Evolutionary conservation across 768 basidiomycete genomes (phyloP).

Genomic region (Xanthoconium purpureum): DNA sequence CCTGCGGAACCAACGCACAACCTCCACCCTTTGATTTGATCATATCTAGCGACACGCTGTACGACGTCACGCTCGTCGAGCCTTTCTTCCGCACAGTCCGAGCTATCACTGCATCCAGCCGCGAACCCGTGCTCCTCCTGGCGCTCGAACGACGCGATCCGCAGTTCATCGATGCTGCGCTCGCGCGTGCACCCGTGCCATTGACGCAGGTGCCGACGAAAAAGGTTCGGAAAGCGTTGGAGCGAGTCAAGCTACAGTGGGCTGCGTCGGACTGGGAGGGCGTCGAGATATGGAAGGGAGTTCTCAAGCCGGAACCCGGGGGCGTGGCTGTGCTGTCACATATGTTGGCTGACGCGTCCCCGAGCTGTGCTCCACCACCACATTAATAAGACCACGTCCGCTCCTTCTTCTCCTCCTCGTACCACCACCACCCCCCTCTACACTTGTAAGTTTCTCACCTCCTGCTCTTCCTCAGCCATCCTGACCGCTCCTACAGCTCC

Average conservation of each 20-base stretch:
- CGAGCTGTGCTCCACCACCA: constrained; percentile 21
- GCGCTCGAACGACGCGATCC: constrained; percentile 79
- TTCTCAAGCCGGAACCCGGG: neutral
- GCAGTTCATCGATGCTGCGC: constrained; percentile 51
- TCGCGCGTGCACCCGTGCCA: constrained; percentile 59
- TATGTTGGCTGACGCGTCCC: constrained; percentile 31
- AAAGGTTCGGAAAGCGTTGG: constrained; percentile 59
- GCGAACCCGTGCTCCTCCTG: constrained; percentile 35
- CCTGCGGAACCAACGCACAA: constrained; percentile 14
- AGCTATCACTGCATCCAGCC: constrained; percentile 38
- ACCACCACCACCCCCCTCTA: neutral
- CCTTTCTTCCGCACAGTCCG: constrained; percentile 72
- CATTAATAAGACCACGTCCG: constrained; percentile 24
- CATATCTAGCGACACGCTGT: constrained; percentile 81
- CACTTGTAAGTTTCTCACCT: neutral
- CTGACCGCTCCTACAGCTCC: constrained; percentile 1
- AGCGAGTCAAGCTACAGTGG: constrained; percentile 59
- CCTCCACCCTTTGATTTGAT: constrained; percentile 71
- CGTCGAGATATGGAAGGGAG: constrained; percentile 69
- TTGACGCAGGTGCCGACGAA: constrained; percentile 55
- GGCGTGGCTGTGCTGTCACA: constrained; percentile 22
- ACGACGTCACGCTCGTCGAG: constrained; percentile 53
- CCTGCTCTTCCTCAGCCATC: neutral
- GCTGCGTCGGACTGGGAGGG: constrained; percentile 71
- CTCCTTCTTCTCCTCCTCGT: neutral